phyloP scores from a whole-genome alignment of 2,329 filamentous ascomycete genomes.

The Aspergillus unguis region DNA sequence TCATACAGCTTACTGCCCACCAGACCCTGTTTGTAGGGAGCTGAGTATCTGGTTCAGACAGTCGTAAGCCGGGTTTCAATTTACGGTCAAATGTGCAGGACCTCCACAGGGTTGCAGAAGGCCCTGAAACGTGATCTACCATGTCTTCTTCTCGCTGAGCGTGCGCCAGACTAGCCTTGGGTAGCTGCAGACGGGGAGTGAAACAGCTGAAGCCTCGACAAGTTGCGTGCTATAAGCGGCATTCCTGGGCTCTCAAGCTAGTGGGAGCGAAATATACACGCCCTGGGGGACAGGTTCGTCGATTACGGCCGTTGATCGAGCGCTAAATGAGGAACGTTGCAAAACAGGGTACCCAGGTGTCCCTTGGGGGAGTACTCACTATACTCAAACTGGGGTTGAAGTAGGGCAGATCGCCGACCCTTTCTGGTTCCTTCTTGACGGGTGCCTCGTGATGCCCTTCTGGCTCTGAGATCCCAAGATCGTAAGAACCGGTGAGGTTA shows the following conservation, averaged over 20 bases:
- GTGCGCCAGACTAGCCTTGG: constrained; percentile 24
- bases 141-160: constrained; percentile 17
- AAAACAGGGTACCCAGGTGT: constrained; percentile 10
- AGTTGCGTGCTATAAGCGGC: constrained; percentile 19
- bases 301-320: constrained; percentile 2
- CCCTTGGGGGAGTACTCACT: constrained; percentile 15
- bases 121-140: constrained; percentile 26
- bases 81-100: constrained; percentile 19
- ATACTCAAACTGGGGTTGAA: constrained; percentile 15
- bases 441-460: constrained; percentile 21
- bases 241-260: constrained; percentile 7
- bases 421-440: constrained; percentile 15
- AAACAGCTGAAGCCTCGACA: constrained; percentile 33
- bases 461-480: constrained; percentile 1
- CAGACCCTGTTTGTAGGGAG: constrained; percentile 31
- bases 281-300: constrained; percentile 2
- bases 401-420: constrained; percentile 20
- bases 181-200: constrained; percentile 30
- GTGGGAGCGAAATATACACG: not conserved
- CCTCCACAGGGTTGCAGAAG: constrained; percentile 30
- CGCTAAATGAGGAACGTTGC: constrained; percentile 12
- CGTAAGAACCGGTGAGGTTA: constrained; percentile 18
- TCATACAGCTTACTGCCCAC: constrained; percentile 9
- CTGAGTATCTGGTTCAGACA: constrained; percentile 13
- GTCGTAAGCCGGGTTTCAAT: constrained; percentile 13